Evolutionary conservation across 768 basidiomycete genomes (phyloP), one percentile per base, ranked within the genome.

Genomic region (Hygrophoropsis aurantiaca): DNA sequence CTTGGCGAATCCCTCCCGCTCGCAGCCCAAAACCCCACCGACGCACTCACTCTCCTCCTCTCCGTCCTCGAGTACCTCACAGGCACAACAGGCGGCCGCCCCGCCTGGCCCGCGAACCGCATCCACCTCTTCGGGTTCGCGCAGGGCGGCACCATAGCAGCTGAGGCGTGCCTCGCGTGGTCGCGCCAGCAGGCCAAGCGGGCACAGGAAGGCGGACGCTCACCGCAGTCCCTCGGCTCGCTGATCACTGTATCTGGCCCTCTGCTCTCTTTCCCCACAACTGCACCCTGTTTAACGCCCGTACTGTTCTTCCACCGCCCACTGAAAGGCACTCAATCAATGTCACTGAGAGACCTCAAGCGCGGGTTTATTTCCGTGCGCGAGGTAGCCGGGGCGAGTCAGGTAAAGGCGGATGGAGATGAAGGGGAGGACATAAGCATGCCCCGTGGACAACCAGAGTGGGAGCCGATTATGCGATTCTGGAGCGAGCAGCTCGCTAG

Each of bases 41-140:
- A 60, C 77, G 84, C 82, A 0, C 71, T 93, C 46, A 70, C 80
- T 7, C 67, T 82, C 30, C 65, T 94, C 26, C 60, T 59, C 11
- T 69, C 68, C 19, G 66, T 84, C 39, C 48, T 90, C 44, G 63
- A 70, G 2, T 74, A 89, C 56, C 78, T 94, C 42, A 71, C 70
- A 15, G 55, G 64, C 4, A 77, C 79, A 33, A 88, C 84, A 57
- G 52, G 65, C 1, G n/a, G n/a, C n/a, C n/a, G n/a, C n/a, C n/a
- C n/a, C n/a, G n/a, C n/a, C 6, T 97, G 92, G 93, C 71, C 82
- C 5, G 56, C 74, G 0, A 48, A 78, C 9, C 72, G 77, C n/a
- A 85, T 97, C 33, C 93, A 97, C 60, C 59, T 93, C 38, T 88
- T 94, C 47, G 93, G 93, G 3, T 97, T 90, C 53, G 88, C 79